Base-by-base conservation (phyloP, 2,329 filamentous ascomycete species). In the Penicillium sp. region DNA sequence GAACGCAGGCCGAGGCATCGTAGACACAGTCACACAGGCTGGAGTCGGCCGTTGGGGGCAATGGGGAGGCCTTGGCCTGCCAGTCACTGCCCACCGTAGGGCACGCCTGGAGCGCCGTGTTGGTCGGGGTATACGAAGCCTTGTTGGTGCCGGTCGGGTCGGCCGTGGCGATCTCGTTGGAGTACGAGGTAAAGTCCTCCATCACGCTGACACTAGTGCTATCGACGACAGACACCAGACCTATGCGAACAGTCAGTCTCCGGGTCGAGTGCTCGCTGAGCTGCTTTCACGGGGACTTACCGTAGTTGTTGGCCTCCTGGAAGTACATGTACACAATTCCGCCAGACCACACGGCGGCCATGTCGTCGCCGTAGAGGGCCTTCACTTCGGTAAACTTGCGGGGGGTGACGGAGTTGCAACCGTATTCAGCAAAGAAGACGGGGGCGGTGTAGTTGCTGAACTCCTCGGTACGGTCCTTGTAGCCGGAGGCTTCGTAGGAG, bases 261-360 rank as follows among this genome's bases (percentile, higher is more conserved):
- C n/a, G n/a, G n/a, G n/a, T n/a, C n/a, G n/a, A n/a, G n/a, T n/a
- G n/a, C n/a, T n/a, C n/a, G n/a, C n/a, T n/a, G n/a, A n/a, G n/a
- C n/a, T n/a, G n/a, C n/a, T n/a, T n/a, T n/a, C n/a, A n/a, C n/a
- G n/a, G n/a, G n/a, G n/a, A 23, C 54, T 28, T 41, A 57, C 55
- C 56, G 31, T 53, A 60, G 65, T 95, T 75, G 73, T 96, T 96
- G 37, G 68, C 71, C 67, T 94, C 87, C 72, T 94, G 77, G 73
- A 88, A 89, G 75, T 90, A 97, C 87, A 94, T 93, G 79, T 96
- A 97, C 62, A 96, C 88, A 53, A 97, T 94, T 68, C 90, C 91
- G 53, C 91, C 91, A 33, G 87, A 94, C 80, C 91, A 90, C 58
- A 94, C 86, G 4, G 67, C 68, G 11, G 80, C 86, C 91, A 97